Conservation (phyloP, 345 rosid genomes). For the Aurinia saxatilis region DNA sequence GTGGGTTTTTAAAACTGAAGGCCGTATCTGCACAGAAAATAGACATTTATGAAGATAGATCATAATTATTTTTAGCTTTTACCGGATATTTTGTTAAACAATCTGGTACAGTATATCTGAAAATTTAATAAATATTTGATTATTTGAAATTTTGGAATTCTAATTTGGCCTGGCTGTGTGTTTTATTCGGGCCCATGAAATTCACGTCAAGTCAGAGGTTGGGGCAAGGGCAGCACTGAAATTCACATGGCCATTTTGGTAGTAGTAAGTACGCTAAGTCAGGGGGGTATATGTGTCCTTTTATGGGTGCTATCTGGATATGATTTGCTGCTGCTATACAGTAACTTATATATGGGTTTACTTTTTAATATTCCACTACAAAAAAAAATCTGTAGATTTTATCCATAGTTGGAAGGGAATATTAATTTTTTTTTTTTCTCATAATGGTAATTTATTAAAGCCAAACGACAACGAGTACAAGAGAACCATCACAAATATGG, state of each 20-base stretch:
- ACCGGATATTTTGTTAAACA: no score
- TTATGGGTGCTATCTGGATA: neutral
- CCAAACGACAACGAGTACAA: no score
- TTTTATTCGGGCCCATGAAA: conserved; percentile 20
- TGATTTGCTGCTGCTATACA: conserved; percentile 14
- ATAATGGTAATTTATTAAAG: no score
- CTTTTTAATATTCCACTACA: conserved; percentile 12
- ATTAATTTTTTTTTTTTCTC: conserved; percentile 18
- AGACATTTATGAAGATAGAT: no score
- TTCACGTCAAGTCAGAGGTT: conserved; percentile 3
- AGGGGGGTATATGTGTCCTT: conserved; percentile 16
- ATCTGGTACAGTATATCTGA: no score
- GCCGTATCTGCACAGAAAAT: no score
- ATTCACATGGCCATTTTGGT: conserved; percentile 9
- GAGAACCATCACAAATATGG: no score
- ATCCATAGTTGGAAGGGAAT: conserved; percentile 17
- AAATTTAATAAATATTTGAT: neutral
- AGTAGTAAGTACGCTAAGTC: neutral
- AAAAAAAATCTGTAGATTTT: neutral
- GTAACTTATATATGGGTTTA: conserved; percentile 11
- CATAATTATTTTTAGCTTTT: no score
- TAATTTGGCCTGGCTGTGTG: conserved; percentile 3
- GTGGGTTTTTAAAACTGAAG: no score
- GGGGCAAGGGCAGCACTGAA: conserved; percentile 1
- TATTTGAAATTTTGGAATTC: conserved; percentile 15